Evolutionary conservation across 805 yeast species (phyloP), one percentile per base, ranked within the genome.

Genomic region (Candida wancherniae): DNA sequence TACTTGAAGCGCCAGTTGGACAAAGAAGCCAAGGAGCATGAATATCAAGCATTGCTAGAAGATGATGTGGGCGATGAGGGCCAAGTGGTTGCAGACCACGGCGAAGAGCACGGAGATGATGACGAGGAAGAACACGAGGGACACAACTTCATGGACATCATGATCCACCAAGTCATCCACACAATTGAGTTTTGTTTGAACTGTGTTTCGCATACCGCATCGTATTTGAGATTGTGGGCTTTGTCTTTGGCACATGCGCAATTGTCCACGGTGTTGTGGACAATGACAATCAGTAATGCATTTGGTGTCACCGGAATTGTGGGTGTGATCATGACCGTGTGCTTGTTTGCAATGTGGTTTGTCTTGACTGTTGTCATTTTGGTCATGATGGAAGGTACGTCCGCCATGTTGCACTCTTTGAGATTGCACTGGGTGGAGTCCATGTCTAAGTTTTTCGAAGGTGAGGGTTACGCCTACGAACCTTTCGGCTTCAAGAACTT

Each of bases 351-450:
- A 14, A 77, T 92, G 82, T 92, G 99, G 99, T 87, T 92, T 57
- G 75, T 75, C 3, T 67, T 92, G 40, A 90, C 98, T 0, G 90
- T 88, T 15, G 82, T 85, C 50, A 86, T 92, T 47, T 71, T 92
- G 51, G 97, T 92, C 9, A 67, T 84, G 31, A 92, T 92, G 99
- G 99, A 92, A 62, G 99, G 98, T 37, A 92, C 99, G 0, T 86
- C 97, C 15, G 98, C 98, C 20, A 92, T 92, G 98, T 73, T 92
- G 53, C 99, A 92, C 62, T 83, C 97, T n/a, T 73, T 92, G 53
- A 84, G 99, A 70, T 73, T 92, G 53, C 98, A 92, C 58, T 92
- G 99, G 99, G 98, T 92, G 41, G 99, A 92, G 66, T 81, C 96
- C 16, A 92, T 92, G 99, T 86, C 96, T 40, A 92, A 92, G 67